Evolutionary conservation across 164 flowering plant genomes (phyloP).

Genomic region (Vitis vinifera): ASM3070453v1 NC_081807.1:7230001-7230500

Average conservation of each 20-base stretch:
- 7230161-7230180: not conserved
- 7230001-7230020: not conserved
- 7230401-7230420: not conserved
- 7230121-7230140: not conserved
- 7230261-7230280: slow-evolving; percentile 6
- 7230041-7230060: slow-evolving; percentile 8
- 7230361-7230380: not conserved
- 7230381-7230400: not conserved
- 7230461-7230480: no score
- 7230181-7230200: not conserved
- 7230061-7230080: not conserved
- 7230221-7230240: slow-evolving; percentile 9
- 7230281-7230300: not conserved
- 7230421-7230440: no score
- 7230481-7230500: no score
- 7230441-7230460: no score
- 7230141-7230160: not conserved
- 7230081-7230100: not conserved
- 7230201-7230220: slow-evolving; percentile 5
- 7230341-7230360: slow-evolving; percentile 6
- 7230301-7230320: slow-evolving; percentile 15
- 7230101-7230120: not conserved
- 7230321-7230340: slow-evolving; percentile 6
- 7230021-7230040: not conserved
- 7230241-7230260: slow-evolving; percentile 10